These are phyloP conservation scores for Verticillium nubilum DNA, from an alignment of 2,329 filamentous ascomycete species.

Conservation along the genomic window DNA sequence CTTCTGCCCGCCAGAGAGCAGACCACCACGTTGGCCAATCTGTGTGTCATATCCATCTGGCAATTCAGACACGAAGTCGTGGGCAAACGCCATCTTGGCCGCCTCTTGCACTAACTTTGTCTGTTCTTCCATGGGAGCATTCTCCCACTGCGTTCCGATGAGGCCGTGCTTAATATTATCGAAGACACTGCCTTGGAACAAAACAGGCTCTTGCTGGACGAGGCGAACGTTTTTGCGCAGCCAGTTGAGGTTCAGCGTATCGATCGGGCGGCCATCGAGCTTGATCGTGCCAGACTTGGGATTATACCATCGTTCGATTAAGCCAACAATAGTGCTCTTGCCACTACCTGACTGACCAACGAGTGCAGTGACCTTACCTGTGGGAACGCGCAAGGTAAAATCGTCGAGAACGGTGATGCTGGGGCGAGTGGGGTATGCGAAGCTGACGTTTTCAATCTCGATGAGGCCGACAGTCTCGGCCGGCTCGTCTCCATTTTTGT, in stretches of 20 bases:
- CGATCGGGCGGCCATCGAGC: conserved; percentile 27
- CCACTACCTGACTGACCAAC: conserved; percentile 32
- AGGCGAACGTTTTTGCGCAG: conserved; percentile 30
- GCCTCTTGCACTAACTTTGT: conserved; percentile 33
- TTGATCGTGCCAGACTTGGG: conserved; percentile 25
- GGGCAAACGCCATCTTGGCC: conserved; percentile 37
- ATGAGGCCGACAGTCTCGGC: conserved; percentile 24
- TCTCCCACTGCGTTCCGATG: conserved; percentile 20
- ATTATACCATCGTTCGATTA: conserved; percentile 34
- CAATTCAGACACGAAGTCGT: conserved; percentile 40
- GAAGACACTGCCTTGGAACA: conserved; percentile 37
- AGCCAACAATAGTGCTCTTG: conserved; percentile 32
- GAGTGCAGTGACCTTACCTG: conserved; percentile 37
- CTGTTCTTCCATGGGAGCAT: conserved; percentile 24
- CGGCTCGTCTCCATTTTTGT: conserved; percentile 22
- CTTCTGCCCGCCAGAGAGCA: conserved; percentile 60
- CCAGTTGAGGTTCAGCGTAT: conserved; percentile 30
- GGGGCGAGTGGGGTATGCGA: conserved; percentile 39
- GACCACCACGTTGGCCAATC: conserved; percentile 55
- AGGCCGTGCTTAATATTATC: conserved; percentile 47
- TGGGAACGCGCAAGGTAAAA: conserved; percentile 35
- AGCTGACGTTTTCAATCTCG: conserved; percentile 33
- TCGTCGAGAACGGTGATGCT: conserved; percentile 33
- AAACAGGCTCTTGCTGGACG: conserved; percentile 31
- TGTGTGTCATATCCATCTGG: conserved; percentile 48